Conservation (phyloP, 495 filamentous ascomycete species). For the Lindgomyces ingoldianus region DNA sequence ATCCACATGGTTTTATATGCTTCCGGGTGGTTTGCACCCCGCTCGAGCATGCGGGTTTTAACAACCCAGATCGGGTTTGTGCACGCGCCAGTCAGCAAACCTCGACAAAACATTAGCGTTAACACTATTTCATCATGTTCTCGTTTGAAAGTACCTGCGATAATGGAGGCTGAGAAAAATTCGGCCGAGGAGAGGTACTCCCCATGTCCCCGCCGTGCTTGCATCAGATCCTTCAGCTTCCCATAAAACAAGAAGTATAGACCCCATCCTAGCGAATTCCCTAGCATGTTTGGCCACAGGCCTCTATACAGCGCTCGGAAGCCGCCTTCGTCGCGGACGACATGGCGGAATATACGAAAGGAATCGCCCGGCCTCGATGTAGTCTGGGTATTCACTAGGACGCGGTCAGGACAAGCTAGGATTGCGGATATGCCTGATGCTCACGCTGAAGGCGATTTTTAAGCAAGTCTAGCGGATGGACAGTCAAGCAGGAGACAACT, state of each 20-base stretch:
- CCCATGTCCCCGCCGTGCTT: constrained; percentile 27
- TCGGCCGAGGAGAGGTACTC: constrained; percentile 64
- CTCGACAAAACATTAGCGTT: constrained; percentile 42
- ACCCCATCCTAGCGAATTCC: constrained; percentile 88
- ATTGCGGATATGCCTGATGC: neutral
- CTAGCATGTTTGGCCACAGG: constrained; percentile 82
- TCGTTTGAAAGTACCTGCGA: constrained; percentile 58
- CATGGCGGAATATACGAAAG: constrained; percentile 55
- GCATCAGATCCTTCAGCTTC: constrained; percentile 56
- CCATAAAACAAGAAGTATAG: constrained; percentile 82
- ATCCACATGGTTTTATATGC: constrained; percentile 77
- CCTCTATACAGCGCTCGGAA: constrained; percentile 80
- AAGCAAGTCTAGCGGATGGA: constrained; percentile 88
- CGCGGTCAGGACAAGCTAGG: neutral
- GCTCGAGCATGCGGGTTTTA: constrained; percentile 95
- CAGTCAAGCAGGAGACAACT: constrained; percentile 75
- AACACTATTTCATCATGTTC: neutral
- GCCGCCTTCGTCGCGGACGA: constrained; percentile 59
- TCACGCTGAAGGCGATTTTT: constrained; percentile 89
- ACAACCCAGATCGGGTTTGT: constrained; percentile 99
- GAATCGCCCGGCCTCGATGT: constrained; percentile 55
- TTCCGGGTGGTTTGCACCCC: constrained; percentile 66
- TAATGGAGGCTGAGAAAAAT: constrained; percentile 79
- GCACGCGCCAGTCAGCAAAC: constrained; percentile 69
- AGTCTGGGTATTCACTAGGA: constrained; percentile 36